Evolutionary conservation across 768 basidiomycete species (phyloP).

Genomic region (Sutorius australiensis): DNA sequence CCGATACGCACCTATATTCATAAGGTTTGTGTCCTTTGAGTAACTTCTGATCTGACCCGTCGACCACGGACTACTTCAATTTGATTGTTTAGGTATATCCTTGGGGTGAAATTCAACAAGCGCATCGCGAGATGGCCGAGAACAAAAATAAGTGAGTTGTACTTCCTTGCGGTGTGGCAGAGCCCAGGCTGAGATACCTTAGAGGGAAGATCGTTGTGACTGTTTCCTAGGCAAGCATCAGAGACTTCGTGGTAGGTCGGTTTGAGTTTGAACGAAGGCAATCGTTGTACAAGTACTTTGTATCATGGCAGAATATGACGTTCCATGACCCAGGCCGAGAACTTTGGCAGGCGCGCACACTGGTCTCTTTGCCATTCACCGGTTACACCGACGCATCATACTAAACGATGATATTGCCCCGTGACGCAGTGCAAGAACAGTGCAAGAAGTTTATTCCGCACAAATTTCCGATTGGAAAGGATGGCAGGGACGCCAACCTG

Average conservation of each 20-base stretch:
- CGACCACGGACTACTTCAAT: slow-evolving; percentile 6
- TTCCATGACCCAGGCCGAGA: background rate
- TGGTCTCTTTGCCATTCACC: background rate
- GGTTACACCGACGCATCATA: background rate
- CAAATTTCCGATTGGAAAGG: slow-evolving; percentile 5
- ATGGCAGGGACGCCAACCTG: background rate
- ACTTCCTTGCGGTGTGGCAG: background rate
- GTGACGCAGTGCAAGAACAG: background rate
- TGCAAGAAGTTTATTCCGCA: background rate
- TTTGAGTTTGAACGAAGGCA: slow-evolving; percentile 3
- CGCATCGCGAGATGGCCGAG: slow-evolving; percentile 81
- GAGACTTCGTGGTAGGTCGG: slow-evolving; percentile 6
- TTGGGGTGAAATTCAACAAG: slow-evolving; percentile 75
- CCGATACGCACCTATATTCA: slow-evolving; percentile 73
- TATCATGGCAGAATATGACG: background rate
- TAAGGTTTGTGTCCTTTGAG: slow-evolving; percentile 45
- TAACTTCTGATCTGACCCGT: slow-evolving; percentile 13
- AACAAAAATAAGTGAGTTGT: slow-evolving; percentile 51
- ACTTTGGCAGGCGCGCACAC: background rate
- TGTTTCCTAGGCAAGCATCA: slow-evolving; percentile 18
- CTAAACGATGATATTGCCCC: background rate
- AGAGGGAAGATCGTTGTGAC: slow-evolving; percentile 34
- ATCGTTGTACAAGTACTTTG: background rate
- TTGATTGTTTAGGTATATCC: slow-evolving; percentile 57
- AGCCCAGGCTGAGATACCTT: background rate